A percentile compares a stretch with the other conserved stretches of the same genome.
These are phyloP conservation scores for Aspergillus bridgeri DNA, from an alignment of 495 filamentous ascomycete species.

Conservation along the genomic window DNA sequence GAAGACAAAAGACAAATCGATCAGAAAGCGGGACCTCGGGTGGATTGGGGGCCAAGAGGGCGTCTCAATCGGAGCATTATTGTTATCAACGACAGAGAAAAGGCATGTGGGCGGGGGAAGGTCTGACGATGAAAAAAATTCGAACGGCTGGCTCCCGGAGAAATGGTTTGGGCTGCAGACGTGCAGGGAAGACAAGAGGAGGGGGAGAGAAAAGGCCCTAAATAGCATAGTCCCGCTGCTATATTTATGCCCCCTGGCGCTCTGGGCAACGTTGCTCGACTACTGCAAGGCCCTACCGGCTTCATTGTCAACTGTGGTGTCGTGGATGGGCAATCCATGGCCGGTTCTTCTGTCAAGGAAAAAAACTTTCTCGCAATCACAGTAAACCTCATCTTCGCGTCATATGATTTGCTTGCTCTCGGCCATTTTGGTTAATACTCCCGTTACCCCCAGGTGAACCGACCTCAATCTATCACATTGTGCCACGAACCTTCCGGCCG, in stretches of 20 bases:
- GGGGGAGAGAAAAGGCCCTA: neutral
- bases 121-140: neutral
- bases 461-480: neutral
- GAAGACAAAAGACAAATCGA: neutral
- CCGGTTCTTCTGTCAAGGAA: neutral
- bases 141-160: neutral
- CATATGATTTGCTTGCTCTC: neutral
- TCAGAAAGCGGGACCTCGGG: constrained; percentile 4
- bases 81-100: neutral
- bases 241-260: neutral
- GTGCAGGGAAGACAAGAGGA: neutral
- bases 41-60: constrained; percentile 7
- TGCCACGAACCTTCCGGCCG: neutral
- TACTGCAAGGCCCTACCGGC: neutral
- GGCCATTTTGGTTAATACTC: neutral
- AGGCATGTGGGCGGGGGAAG: neutral
- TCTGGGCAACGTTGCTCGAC: neutral
- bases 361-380: neutral
- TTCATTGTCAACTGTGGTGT: neutral
- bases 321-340: neutral
- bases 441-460: neutral
- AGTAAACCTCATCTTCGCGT: neutral
- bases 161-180: constrained; percentile 8
- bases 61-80: constrained; percentile 1
- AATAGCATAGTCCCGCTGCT: neutral